Evolutionary conservation across 495 filamentous ascomycete species (phyloP).

Genomic region (Penicillium cinerascens): DNA sequence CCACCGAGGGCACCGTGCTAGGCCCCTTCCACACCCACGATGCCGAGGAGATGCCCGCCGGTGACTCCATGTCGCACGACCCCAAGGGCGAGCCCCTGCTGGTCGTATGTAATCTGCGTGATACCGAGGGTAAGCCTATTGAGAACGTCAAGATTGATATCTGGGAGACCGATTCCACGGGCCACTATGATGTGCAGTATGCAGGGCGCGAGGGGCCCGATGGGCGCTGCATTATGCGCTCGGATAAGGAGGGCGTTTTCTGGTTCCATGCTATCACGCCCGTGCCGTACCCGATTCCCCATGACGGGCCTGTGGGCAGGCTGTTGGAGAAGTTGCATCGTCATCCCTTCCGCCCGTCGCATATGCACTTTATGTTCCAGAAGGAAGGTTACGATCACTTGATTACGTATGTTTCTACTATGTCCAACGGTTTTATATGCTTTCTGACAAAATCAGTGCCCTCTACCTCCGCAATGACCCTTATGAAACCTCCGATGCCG

Average conservation of each 20-base stretch:
- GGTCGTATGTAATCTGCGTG: conserved; percentile 70
- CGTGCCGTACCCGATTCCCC: conserved; percentile 84
- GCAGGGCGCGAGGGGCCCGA: conserved; percentile 65
- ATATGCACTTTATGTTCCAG: conserved; percentile 96
- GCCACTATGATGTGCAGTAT: conserved; percentile 90
- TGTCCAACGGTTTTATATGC: not conserved
- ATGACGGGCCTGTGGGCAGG: conserved; percentile 85
- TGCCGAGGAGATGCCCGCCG: conserved; percentile 60
- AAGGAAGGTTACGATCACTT: conserved; percentile 81
- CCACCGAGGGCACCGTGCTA: conserved; percentile 85
- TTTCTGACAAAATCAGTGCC: conserved; percentile 46
- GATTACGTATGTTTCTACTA: conserved; percentile 70
- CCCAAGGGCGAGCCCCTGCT: conserved; percentile 58
- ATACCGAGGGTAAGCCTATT: conserved; percentile 65
- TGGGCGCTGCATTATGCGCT: conserved; percentile 75
- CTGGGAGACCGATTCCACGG: conserved; percentile 88
- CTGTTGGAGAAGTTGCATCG: conserved; percentile 66
- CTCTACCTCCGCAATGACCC: conserved; percentile 81
- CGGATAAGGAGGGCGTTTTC: conserved; percentile 67
- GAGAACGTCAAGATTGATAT: conserved; percentile 76
- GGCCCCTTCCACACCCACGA: conserved; percentile 95
- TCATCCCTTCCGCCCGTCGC: conserved; percentile 78
- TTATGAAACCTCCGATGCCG: conserved; percentile 87
- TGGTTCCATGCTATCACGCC: conserved; percentile 88
- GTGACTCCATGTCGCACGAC: conserved; percentile 69